Base-by-base conservation (phyloP, 2,329 filamentous ascomycete species). In the Aspergillus glaucus region DNA sequence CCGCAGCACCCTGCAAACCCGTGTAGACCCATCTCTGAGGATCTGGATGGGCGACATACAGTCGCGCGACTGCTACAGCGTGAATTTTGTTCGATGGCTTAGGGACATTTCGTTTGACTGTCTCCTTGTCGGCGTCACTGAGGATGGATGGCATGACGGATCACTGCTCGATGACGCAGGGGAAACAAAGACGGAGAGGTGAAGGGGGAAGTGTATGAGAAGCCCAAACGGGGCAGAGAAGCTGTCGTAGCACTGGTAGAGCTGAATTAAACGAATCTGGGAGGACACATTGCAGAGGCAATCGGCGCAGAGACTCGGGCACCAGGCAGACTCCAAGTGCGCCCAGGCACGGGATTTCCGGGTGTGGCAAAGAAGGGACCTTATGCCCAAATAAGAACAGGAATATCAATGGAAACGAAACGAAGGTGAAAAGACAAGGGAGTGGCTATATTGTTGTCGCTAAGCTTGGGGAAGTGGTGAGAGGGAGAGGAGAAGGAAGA, bases 31-130 rank as follows among this genome's bases (percentile, higher is more conserved):
- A 98, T 90, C 79, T 82, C 54, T 84, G 80, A 55, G 79, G 80
- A 73, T 93, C 82, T 10, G 93, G 93, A 64, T 95, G 87, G 61
- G 92, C 91, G 65, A 97, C 82, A 72, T 96, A 97, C 59, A 98
- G 84, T 65, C 87, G 86, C 53, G 90, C 92, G 58, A 97, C 91
- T 51, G 88, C 93, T 57, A 95, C 92, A 53, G 91, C 90, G 58
- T 94, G 88, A 71, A 98, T 97, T 78, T 97, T 97, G 82, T 97
- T 98, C 62, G 85, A 84, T 55, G 89, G 82, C 71, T 95, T 96
- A 53, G 93, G 92, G 47, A 98, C 88, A 60, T 86, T 87, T 67
- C 93, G 86, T 77, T 94, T 95, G 72, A 98, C 91, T 52, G 85
- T 95, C 74, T 94, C 88, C 79, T 95, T 96, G 76, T 98, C 93